Base-by-base conservation (phyloP, 192 early-diverging fungal genomes). In the Podila epicladia region DNA sequence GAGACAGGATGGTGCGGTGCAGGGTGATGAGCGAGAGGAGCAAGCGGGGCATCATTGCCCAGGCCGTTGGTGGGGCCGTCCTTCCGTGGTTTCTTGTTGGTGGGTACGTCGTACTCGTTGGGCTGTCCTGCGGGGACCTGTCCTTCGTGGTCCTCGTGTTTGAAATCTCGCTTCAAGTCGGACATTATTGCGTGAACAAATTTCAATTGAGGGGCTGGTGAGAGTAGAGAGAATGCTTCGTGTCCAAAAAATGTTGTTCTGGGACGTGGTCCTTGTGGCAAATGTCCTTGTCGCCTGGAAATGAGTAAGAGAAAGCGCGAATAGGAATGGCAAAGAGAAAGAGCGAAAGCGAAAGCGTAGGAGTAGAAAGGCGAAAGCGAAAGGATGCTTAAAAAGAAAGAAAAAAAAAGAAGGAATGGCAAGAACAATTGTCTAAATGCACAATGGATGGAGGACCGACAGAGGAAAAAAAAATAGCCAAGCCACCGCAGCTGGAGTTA, bases 131-230 rank as follows among this genome's bases (percentile, higher is more conserved):
- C 67, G 24, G 64, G 57, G 19, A 22, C 73, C 11, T 67, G 65
- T 22, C 32, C 64, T 20, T 72, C 77, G 41, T 66, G 75, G 37
- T 68, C 70, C 71, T 72, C 70, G 53, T 32, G 71, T 37, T 69
- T 67, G 37, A 80, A 73, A 41, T 80, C 77, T 37, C 77, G 45
- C 62, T 80, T 80, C 38, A 80, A 66, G n/a, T 80, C 71, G 22
- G 77, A 64, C 74, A 77, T 77, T n/a, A 19, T n/a, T 19, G 13
- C 41, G 55, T 71, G 45, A 51, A 24, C n/a, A 55, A 55, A 45
- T 17, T 12, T 45, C 41, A 45, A 45, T 45, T 45, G 41, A 15
- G 15, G 12, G 41, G 41, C 13, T 45, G 41, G 41, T 15, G 41
- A 45, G 41, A 11, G 41, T 45, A 3, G 41, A 15, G 41, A 1